A percentile compares a stretch with the other conserved stretches of the same genome.
These are phyloP conservation scores for Cavenderia fasciculata DNA, from an alignment of 78 protist genomes.

Conservation along the genomic window DNA sequence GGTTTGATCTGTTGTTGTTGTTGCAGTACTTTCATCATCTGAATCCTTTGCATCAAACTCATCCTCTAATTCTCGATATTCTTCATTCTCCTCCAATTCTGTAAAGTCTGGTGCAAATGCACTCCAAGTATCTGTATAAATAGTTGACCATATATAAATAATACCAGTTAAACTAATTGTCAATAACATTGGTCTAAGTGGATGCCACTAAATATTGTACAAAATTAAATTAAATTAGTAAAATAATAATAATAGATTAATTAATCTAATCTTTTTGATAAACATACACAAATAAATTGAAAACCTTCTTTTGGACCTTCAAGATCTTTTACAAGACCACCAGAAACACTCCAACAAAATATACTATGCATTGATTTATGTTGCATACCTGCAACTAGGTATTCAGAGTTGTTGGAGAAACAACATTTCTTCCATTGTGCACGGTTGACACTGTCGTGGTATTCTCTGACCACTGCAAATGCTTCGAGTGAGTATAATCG, in stretches of 20 bases:
- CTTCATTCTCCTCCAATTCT: slow-evolving; percentile 88
- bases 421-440: slow-evolving; percentile 81
- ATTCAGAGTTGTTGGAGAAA: slow-evolving; percentile 62
- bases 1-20: background rate
- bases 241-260: background rate
- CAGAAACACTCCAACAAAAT: slow-evolving; percentile 71
- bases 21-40: background rate
- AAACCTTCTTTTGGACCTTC: slow-evolving; percentile 89
- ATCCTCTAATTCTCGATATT: slow-evolving; percentile 87
- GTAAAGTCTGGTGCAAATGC: slow-evolving; percentile 89
- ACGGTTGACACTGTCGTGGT: slow-evolving; percentile 69
- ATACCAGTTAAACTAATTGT: slow-evolving; percentile 27
- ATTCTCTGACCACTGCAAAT: background rate
- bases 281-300: background rate
- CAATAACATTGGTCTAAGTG: slow-evolving; percentile 70
- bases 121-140: slow-evolving; percentile 87
- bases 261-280: background rate
- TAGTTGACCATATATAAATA: slow-evolving; percentile 70
- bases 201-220: slow-evolving; percentile 69
- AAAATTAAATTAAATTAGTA: background rate
- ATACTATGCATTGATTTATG: slow-evolving; percentile 60
- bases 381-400: slow-evolving; percentile 62
- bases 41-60: slow-evolving; percentile 79
- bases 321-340: slow-evolving; percentile 73
- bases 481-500: slow-evolving; percentile 28